Evolutionary conservation across 495 filamentous ascomycete genomes (phyloP).

Genomic region (Cercophora sp.): DNA sequence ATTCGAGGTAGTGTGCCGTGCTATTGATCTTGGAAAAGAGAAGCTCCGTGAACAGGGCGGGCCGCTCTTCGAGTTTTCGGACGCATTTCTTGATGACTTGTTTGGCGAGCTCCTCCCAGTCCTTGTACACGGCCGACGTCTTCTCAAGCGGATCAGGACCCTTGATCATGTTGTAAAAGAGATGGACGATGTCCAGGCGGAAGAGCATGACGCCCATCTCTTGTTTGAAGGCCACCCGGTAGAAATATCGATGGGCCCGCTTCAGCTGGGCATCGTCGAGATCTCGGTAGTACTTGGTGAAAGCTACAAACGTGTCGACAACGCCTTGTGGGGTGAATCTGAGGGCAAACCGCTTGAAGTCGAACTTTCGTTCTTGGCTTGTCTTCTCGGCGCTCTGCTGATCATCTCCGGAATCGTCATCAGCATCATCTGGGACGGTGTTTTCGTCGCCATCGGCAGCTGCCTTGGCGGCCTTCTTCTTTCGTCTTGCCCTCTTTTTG

Average conservation of each 20-base stretch:
- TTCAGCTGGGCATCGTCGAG: conserved; percentile 81
- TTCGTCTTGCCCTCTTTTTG: conserved; percentile 60
- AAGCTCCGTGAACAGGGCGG: conserved; percentile 80
- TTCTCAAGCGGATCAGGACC: conserved; percentile 76
- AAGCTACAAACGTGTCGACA: conserved; percentile 81
- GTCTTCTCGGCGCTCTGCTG: conserved; percentile 64
- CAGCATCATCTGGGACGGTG: conserved; percentile 43
- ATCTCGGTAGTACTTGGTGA: conserved; percentile 77
- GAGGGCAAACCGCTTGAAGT: conserved; percentile 77
- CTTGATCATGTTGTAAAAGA: conserved; percentile 90
- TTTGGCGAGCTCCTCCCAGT: conserved; percentile 87
- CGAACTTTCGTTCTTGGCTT: conserved; percentile 83
- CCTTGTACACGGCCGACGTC: conserved; percentile 60
- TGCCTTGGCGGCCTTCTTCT: conserved; percentile 57
- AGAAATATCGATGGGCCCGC: conserved; percentile 90
- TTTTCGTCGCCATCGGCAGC: conserved; percentile 18
- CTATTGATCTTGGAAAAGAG: conserved; percentile 89
- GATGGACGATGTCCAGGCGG: conserved; percentile 80
- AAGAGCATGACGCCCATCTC: conserved; percentile 85
- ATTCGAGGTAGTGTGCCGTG: conserved; percentile 81
- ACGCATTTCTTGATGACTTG: conserved; percentile 72
- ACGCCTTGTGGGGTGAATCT: conserved; percentile 81
- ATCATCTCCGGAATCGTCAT: conserved; percentile 70
- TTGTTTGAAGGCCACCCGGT: conserved; percentile 90
- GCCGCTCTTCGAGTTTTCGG: conserved; percentile 77